Evolutionary conservation across 2,329 filamentous ascomycete species (phyloP), one percentile per base, ranked within the genome.

Genomic region (Rosellinia necatrix): DNA sequence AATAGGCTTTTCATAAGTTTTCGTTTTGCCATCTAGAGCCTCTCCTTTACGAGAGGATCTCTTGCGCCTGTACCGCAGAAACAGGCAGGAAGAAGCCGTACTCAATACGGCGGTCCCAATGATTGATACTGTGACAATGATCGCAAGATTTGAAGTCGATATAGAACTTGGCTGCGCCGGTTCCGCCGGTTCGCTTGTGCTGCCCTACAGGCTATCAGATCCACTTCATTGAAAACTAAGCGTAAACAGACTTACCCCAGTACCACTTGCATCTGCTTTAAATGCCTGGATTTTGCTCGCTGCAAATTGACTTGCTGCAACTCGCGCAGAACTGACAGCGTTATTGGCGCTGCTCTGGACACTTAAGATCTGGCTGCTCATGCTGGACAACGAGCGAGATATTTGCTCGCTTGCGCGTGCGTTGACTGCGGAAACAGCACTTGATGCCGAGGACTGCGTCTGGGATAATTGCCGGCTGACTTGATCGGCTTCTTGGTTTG

Each of bases 311-410:
- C 82, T 83, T 3, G 79, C 82, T 50, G 83, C 80, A 8, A 70
- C 71, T 67, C 82, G 78, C 13, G 82, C 83, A 34, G 80, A 64
- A 52, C 70, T 71, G 35, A 85, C 74, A 2, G 80, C 80, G 48
- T 62, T 63, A 44, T 58, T 68, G 2, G 68, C 68, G 46, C 67
- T 70, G 49, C 64, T 67, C 51, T 66, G 59, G 12, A 60, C 64
- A 44, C 69, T 70, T 3, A 66, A 65, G 29, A 70, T 61, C n/a
- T 66, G 67, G 41, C 64, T 68, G 44, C 66, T 70, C 63, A 70
- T 67, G 37, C 68, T 70, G 7, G 65, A 64, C 29, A 66, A 50
- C 2, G 66, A 67, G 29, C 61, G 62, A 21, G 59, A 49, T 6
- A 70, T 35, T 25, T 67, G 63, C 12, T 62, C 56, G 44, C 58